phyloP scores from a whole-genome alignment of 2,329 filamentous ascomycete genomes.

The Fusarium robinianum region DNA sequence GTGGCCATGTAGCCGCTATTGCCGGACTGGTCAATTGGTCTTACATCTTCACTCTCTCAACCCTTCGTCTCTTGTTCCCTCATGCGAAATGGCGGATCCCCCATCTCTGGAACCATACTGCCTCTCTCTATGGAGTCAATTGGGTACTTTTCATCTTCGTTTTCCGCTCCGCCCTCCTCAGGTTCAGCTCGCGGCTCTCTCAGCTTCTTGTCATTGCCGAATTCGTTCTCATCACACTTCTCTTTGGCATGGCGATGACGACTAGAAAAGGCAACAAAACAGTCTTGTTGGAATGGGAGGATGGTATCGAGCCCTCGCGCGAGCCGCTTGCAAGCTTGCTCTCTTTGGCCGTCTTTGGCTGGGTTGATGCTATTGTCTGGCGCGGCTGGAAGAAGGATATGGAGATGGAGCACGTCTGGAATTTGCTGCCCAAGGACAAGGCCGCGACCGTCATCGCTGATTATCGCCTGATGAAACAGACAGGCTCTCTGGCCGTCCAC shows the following conservation, averaged over 20 bases:
- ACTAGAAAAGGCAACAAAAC: constrained; percentile 92
- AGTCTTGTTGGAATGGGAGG: constrained; percentile 86
- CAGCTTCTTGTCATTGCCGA: constrained; percentile 71
- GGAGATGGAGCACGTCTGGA: constrained; percentile 89
- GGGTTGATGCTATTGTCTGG: constrained; percentile 89
- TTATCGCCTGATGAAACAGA: constrained; percentile 86
- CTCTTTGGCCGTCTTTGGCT: constrained; percentile 84
- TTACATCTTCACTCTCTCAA: constrained; percentile 76
- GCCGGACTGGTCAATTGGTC: constrained; percentile 75
- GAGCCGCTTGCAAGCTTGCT: constrained; percentile 88
- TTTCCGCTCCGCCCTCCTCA: constrained; percentile 84
- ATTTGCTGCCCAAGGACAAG: constrained; percentile 85
- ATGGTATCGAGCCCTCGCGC: constrained; percentile 80
- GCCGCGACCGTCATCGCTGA: constrained; percentile 77
- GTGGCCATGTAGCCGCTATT: constrained; percentile 63
- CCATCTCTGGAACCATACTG: constrained; percentile 90
- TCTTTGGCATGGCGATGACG: constrained; percentile 76
- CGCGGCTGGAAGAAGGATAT: constrained; percentile 84
- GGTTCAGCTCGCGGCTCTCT: constrained; percentile 67
- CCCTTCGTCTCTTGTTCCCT: constrained; percentile 70
- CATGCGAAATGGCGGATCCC: constrained; percentile 69
- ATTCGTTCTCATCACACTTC: constrained; percentile 73
- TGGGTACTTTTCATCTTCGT: constrained; percentile 78
- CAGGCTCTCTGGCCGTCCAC: constrained; percentile 76
- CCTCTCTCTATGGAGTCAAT: constrained; percentile 77